Conservation (phyloP, 106 monocot genomes). For the Acorus calamus region DNA sequence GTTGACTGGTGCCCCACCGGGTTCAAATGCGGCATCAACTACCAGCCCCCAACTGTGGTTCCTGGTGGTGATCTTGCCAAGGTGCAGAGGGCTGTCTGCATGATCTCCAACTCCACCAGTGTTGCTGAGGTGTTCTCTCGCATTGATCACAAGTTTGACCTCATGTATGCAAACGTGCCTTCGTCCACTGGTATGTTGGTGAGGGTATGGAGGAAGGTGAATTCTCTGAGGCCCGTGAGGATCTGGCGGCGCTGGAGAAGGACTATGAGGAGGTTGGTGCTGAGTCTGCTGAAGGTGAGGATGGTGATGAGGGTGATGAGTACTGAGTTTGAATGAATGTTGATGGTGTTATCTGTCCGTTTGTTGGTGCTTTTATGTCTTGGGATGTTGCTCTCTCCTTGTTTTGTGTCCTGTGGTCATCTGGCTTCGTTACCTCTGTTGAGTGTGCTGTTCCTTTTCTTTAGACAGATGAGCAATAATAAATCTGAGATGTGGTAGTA, state of each 20-base stretch:
- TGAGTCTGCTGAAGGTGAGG: conserved; percentile 19
- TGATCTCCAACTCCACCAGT: conserved; percentile 40
- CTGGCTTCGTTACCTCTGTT: too few species aligned
- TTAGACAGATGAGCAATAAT: too few species aligned
- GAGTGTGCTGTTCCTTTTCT: too few species aligned
- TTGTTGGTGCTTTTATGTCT: too few species aligned
- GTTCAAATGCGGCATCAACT: conserved; percentile 46
- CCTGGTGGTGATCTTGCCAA: conserved; percentile 34
- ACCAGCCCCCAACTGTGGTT: conserved; percentile 30
- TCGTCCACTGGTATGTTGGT: conserved; percentile 38
- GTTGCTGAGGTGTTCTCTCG: conserved; percentile 36
- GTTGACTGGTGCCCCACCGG: conserved; percentile 60
- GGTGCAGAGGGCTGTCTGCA: conserved; percentile 36
- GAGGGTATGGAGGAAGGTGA: conserved; percentile 44
- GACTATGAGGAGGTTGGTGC: conserved; percentile 32
- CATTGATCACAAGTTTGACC: conserved; percentile 32
- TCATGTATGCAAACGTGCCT: conserved; percentile 34
- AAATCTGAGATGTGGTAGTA: too few species aligned
- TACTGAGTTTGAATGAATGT: conserved; percentile 3
- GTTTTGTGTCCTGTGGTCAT: too few species aligned
- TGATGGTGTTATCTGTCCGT: too few species aligned
- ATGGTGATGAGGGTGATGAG: conserved; percentile 26
- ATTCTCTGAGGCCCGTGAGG: conserved; percentile 36
- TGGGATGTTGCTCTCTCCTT: too few species aligned
- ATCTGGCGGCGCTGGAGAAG: conserved; percentile 32